A percentile compares a stretch with the other conserved stretches of the same genome.
phyloP scores from a whole-genome alignment of 768 basidiomycete genomes.

The Lactifluus echinatus region DNA sequence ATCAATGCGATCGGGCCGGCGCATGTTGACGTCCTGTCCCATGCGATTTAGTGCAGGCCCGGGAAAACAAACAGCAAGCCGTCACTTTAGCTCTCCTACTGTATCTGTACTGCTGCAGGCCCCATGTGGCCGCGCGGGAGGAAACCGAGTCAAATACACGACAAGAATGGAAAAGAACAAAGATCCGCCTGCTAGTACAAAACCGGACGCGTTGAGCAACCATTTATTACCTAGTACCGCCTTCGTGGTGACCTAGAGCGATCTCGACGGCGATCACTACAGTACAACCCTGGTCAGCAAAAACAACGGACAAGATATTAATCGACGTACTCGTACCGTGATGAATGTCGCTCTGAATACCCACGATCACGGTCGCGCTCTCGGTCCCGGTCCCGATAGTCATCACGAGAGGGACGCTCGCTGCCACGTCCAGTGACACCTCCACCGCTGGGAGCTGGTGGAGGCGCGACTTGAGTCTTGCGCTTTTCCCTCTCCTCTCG shows the following conservation, averaged over 20 bases:
- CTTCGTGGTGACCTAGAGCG: constrained; percentile 21
- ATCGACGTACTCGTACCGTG: constrained; percentile 18
- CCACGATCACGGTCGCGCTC: constrained; percentile 67
- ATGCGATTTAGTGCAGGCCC: constrained; percentile 1
- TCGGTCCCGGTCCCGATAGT: constrained; percentile 58
- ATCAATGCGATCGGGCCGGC: constrained; percentile 5
- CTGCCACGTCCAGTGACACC: constrained; percentile 35
- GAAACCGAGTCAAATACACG: neutral
- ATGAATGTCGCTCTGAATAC: constrained; percentile 41
- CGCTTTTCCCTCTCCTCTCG: constrained; percentile 82
- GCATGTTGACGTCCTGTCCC: neutral
- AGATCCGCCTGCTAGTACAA: neutral
- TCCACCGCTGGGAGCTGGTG: constrained; percentile 25
- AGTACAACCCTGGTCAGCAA: neutral
- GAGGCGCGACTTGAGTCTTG: constrained; percentile 43
- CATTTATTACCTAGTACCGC: constrained; percentile 11
- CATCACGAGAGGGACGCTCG: constrained; percentile 49
- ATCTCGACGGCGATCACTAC: constrained; percentile 18
- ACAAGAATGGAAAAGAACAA: neutral
- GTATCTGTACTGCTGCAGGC: neutral
- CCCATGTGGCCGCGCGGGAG: neutral
- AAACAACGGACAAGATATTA: neutral
- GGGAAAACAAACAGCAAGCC: neutral
- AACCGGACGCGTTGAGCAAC: neutral
- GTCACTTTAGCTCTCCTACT: neutral